Conservation (phyloP, 1,139 yeast species). For the Geotrichum aggregatum region DNA sequence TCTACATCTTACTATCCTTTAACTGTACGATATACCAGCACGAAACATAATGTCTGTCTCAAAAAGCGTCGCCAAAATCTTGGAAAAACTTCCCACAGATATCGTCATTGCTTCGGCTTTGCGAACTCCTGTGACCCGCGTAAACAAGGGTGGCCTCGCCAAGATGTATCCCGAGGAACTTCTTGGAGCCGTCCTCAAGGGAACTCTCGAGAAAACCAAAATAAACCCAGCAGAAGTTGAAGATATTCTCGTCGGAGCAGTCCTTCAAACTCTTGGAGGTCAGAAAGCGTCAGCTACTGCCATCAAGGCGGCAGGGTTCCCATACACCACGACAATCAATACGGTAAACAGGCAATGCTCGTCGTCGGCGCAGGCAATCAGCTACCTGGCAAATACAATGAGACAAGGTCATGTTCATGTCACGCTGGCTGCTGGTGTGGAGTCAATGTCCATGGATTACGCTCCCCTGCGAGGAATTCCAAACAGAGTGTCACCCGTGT, state of each 20-base stretch:
- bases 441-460: conserved; percentile 46
- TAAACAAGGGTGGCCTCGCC: conserved; percentile 42
- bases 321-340: conserved; percentile 41
- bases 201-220: conserved; percentile 35
- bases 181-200: conserved; percentile 37
- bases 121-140: conserved; percentile 42
- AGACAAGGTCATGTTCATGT: conserved; percentile 35
- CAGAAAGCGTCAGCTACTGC: conserved; percentile 40
- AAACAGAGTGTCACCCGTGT: conserved; percentile 32
- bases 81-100: conserved; percentile 37
- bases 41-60: background rate
- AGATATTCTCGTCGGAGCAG: conserved; percentile 39
- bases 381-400: conserved; percentile 40
- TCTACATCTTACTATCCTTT: too few species aligned
- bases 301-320: conserved; percentile 40
- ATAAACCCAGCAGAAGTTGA: conserved; percentile 36
- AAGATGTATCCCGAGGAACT: conserved; percentile 42
- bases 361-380: conserved; percentile 43
- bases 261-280: conserved; percentile 39
- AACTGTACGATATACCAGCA: background rate
- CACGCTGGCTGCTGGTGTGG: conserved; percentile 46
- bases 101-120: conserved; percentile 42
- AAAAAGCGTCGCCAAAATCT: conserved; percentile 10
- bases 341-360: conserved; percentile 46
- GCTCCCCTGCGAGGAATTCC: conserved; percentile 44